Conservation (phyloP, 768 basidiomycete species). For the Pisolithus sp. region DNA sequence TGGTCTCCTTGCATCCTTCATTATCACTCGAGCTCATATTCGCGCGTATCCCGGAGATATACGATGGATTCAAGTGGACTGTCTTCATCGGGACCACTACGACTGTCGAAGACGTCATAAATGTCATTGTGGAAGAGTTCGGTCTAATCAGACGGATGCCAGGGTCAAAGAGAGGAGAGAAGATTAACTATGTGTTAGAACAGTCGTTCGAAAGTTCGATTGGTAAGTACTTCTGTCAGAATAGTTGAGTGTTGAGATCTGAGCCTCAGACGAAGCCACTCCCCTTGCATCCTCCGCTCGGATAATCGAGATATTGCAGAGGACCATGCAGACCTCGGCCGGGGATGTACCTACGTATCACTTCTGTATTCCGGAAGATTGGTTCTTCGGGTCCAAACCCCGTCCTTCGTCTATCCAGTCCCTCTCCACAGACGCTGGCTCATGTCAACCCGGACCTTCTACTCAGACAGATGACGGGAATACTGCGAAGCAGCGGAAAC, state of each 20-base stretch:
- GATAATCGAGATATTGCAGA: conserved; percentile 11
- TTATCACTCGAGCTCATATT: conserved; percentile 52
- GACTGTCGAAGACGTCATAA: conserved; percentile 50
- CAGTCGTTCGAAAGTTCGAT: conserved; percentile 46
- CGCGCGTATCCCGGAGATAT: conserved; percentile 67
- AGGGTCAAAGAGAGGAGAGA: conserved; percentile 56
- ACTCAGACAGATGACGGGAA: conserved; percentile 45
- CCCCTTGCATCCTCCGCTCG: conserved; percentile 7
- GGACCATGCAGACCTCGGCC: background rate
- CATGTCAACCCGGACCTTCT: conserved; percentile 6
- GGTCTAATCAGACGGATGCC: conserved; percentile 63
- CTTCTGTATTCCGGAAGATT: conserved; percentile 72
- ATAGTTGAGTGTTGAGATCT: background rate
- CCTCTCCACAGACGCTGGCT: conserved; percentile 42
- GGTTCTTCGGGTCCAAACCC: conserved; percentile 67
- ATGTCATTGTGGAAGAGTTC: conserved; percentile 51
- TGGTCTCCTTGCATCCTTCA: conserved; percentile 63
- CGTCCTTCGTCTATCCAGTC: conserved; percentile 43
- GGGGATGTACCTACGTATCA: conserved; percentile 31
- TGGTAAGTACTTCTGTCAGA: conserved; percentile 35
- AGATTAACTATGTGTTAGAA: conserved; percentile 68
- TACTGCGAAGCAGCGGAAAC: conserved; percentile 51
- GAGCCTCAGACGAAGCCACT: conserved; percentile 8
- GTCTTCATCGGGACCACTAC: conserved; percentile 55
- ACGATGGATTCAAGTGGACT: conserved; percentile 64